phyloP scores from a whole-genome alignment of 176 grass and related monocot genomes.

The Oryza nivara region DNA sequence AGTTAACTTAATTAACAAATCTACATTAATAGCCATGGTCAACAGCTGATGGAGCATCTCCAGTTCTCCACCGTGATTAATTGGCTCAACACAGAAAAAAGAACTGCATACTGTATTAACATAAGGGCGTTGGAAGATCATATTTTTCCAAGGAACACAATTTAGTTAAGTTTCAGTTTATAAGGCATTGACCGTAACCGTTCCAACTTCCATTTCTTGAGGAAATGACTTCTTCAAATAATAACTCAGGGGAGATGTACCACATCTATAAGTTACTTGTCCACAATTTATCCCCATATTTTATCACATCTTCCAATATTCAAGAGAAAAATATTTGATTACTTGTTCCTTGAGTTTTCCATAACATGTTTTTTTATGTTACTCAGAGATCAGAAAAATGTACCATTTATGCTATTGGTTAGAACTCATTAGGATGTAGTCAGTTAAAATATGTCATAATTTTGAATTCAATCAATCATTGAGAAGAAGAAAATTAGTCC shows the following conservation, averaged over 20 bases:
- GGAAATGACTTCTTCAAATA: not conserved
- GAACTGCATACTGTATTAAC: not conserved
- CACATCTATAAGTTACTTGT: constrained; percentile 12
- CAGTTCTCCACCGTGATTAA: constrained; percentile 6
- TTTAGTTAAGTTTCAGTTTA: not conserved
- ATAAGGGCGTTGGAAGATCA: not conserved
- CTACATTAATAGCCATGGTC: constrained; percentile 16
- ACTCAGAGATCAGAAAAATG: not conserved
- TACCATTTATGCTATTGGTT: not conserved
- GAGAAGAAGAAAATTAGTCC: not conserved
- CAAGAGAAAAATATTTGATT: constrained; percentile 21
- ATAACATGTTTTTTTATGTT: not conserved
- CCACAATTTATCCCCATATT: constrained; percentile 10
- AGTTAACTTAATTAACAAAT: not conserved
- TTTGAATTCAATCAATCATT: constrained; percentile 3
- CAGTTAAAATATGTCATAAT: constrained; percentile 7
- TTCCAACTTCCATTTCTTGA: constrained; percentile 25
- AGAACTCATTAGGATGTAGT: not conserved
- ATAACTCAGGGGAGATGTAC: constrained; percentile 3
- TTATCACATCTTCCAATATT: constrained; percentile 4
- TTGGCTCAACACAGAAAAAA: not conserved
- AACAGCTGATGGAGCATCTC: constrained; percentile 5
- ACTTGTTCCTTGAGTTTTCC: constrained; percentile 4
- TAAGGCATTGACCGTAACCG: constrained; percentile 24
- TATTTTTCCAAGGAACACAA: not conserved